Base-by-base conservation (phyloP, 1,284 basidiomycete genomes). In the Xerocomus cyaneibrunnescens region DNA sequence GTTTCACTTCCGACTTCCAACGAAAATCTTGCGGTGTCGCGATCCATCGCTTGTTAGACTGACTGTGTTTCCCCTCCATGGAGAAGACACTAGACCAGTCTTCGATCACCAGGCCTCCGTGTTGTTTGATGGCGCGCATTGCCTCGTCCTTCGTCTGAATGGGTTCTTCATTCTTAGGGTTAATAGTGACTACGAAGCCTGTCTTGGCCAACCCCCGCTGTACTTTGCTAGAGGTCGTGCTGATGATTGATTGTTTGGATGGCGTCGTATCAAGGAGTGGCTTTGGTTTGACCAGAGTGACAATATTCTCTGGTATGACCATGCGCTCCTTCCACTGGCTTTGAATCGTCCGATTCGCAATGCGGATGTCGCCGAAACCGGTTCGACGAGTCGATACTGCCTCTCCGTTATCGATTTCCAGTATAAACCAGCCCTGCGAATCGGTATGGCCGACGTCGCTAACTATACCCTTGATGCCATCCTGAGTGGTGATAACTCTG, bases 21-120 rank as follows among this genome's bases (percentile, higher is more conserved):
- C 70, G 58, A 28, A 83, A 73, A 35, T 85, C 79, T 12, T 72
- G 61, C 28, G 73, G 68, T 9, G 68, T 64, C 27, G 80, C 74
- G 17, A 74, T 60, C 83, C 84, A 87, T 37, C 80, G 76, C 47
- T 77, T 77, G 50, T 72, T 73, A 37, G 66, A 61, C 7, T 71
- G 61, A 13, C 57, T 63, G 53, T 78, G 71, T 31, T 68, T 70
- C 9, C 84, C 81, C 19, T 80, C 74, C 72, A 86, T 74, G n/a
- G 69, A 65, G 61, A 90, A 78, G n/a, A 92, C 65, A n/a, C 74
- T 74, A 13, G 75, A 70, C 81, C 89, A 86, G 52, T 88, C 80
- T 10, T 84, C 79, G 19, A 86, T 66, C 5, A 90, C 74, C 3
- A 69, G 65, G 4, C 86, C 92, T 0, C 88, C 89, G 14, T 75